Conservation (phyloP, 805 yeast species). For the Kuraishia piskuri region DNA sequence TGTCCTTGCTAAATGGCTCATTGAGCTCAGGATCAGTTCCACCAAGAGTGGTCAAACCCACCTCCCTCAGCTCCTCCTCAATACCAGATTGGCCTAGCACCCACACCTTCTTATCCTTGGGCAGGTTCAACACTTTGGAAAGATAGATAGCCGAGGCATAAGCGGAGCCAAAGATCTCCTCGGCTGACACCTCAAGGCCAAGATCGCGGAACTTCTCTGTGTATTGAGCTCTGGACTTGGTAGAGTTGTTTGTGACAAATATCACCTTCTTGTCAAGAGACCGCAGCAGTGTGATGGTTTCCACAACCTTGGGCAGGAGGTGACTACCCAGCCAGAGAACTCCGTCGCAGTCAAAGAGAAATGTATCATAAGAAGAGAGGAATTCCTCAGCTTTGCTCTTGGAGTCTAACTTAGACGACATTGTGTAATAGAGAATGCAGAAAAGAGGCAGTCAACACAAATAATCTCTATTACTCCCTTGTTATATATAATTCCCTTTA, state of each 20-base stretch:
- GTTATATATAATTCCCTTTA: too few relatives aligned
- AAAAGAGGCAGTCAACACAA: background rate
- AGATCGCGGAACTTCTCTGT: conserved; percentile 65
- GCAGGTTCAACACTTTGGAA: conserved; percentile 63
- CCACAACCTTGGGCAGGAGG: conserved; percentile 68
- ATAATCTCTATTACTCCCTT: background rate
- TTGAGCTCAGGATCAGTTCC: conserved; percentile 64
- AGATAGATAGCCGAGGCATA: conserved; percentile 88
- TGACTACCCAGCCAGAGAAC: conserved; percentile 90
- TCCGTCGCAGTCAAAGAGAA: conserved; percentile 95
- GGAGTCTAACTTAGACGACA: conserved; percentile 41
- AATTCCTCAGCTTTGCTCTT: conserved; percentile 43
- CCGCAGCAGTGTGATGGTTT: conserved; percentile 60
- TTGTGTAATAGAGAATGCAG: conserved; percentile 7
- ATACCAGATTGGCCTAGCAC: conserved; percentile 87
- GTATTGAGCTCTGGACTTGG: conserved; percentile 78
- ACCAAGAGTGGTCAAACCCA: conserved; percentile 76
- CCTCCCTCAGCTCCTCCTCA: conserved; percentile 62
- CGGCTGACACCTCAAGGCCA: conserved; percentile 35
- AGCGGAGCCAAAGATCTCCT: conserved; percentile 85
- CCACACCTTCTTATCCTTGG: conserved; percentile 74
- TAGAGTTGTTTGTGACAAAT: conserved; percentile 93
- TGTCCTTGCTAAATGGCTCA: conserved; percentile 46
- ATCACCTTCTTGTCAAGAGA: conserved; percentile 54
- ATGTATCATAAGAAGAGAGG: conserved; percentile 67